These are phyloP conservation scores for Nakazawaea holstii DNA, from an alignment of 805 yeast genomes.

Conservation along the genomic window DNA sequence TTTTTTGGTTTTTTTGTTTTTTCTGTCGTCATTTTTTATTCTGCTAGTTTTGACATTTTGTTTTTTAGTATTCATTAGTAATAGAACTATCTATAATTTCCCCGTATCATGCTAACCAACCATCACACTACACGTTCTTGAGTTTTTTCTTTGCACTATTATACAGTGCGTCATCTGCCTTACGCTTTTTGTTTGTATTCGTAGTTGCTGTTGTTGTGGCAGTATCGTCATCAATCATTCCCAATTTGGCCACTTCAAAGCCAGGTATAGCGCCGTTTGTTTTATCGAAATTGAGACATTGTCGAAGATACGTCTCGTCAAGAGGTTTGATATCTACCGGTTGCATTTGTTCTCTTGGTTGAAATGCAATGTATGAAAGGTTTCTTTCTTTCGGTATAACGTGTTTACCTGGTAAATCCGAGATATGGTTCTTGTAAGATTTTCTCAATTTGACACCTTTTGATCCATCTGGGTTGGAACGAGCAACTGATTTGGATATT, in stretches of 20 bases:
- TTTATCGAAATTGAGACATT: constrained; percentile 55
- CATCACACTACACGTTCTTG: not conserved
- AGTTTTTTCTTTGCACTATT: not conserved
- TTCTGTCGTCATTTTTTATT: too few species aligned
- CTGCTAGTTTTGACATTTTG: too few species aligned
- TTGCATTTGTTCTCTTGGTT: constrained; percentile 31
- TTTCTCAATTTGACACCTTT: constrained; percentile 91
- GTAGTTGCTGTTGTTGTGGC: not conserved
- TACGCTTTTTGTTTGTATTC: not conserved
- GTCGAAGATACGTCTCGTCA: constrained; percentile 41
- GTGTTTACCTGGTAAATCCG: constrained; percentile 79
- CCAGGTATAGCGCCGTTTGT: constrained; percentile 61
- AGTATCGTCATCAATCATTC: constrained; percentile 42
- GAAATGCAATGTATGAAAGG: constrained; percentile 32
- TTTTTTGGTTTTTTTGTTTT: too few species aligned
- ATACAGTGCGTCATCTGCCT: not conserved
- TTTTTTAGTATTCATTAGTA: too few species aligned
- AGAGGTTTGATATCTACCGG: constrained; percentile 45
- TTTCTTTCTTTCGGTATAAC: constrained; percentile 47
- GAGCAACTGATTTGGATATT: constrained; percentile 75
- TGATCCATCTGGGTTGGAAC: constrained; percentile 82
- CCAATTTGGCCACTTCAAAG: constrained; percentile 63
- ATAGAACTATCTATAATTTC: too few species aligned
- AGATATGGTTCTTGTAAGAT: constrained; percentile 89
- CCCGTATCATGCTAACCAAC: too few species aligned